phyloP scores from a whole-genome alignment of 306 rosid genomes.

The Malus asiatica region DNA sequence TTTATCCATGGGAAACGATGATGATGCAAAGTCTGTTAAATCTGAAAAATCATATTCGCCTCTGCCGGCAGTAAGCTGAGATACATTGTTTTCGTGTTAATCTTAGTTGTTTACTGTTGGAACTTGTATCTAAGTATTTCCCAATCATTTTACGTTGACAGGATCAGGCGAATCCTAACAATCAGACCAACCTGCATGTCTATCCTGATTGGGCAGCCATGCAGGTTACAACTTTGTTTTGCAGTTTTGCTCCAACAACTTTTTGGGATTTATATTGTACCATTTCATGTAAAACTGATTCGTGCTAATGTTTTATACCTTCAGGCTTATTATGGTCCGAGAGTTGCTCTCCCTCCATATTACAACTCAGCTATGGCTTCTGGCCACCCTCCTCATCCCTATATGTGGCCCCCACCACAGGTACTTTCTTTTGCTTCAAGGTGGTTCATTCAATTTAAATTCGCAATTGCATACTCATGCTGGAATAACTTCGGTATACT shows the following conservation, averaged over 20 bases:
- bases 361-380: slow-evolving; percentile 67
- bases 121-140: neutral
- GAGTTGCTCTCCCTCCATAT: slow-evolving; percentile 74
- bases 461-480: neutral
- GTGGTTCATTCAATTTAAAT: slow-evolving; percentile 11
- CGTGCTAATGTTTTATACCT: neutral
- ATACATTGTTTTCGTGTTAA: neutral
- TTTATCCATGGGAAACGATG: slow-evolving; percentile 64
- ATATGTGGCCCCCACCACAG: slow-evolving; percentile 98
- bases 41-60: slow-evolving; percentile 68
- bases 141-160: slow-evolving; percentile 20
- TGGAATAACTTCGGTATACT: slow-evolving; percentile 3
- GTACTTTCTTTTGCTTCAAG: slow-evolving; percentile 25
- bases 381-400: slow-evolving; percentile 88
- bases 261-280: neutral
- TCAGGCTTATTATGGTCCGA: slow-evolving; percentile 92
- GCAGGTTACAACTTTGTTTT: slow-evolving; percentile 52
- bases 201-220: slow-evolving; percentile 94
- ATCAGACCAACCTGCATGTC: slow-evolving; percentile 53
- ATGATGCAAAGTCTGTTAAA: slow-evolving; percentile 59
- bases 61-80: slow-evolving; percentile 44
- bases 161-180: slow-evolving; percentile 52
- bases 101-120: neutral
- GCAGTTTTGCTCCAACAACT: neutral
- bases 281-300: slow-evolving; percentile 13